These are phyloP conservation scores for Wickerhamomyces alni DNA, from an alignment of 805 yeast species.

Conservation along the genomic window DNA sequence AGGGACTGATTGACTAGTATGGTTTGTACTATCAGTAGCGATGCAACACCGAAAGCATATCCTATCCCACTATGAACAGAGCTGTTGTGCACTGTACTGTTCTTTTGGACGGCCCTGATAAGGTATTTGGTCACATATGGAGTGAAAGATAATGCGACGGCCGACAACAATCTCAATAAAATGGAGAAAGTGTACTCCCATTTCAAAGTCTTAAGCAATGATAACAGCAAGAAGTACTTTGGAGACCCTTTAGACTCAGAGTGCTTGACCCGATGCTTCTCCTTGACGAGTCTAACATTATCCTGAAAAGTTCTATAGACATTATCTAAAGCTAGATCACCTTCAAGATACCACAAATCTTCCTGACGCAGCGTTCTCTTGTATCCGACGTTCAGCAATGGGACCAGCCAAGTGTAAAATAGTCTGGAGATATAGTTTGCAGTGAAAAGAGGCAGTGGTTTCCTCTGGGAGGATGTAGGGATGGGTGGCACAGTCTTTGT, in stretches of 20 bases:
- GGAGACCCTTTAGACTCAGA: slow-evolving; percentile 27
- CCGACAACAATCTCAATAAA: slow-evolving; percentile 35
- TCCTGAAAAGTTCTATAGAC: slow-evolving; percentile 29
- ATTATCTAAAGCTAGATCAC: slow-evolving; percentile 31
- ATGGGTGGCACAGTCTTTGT: slow-evolving; percentile 37
- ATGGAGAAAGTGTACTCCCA: slow-evolving; percentile 33
- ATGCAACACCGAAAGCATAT: slow-evolving; percentile 61
- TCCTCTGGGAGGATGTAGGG: slow-evolving; percentile 42
- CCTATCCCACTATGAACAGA: slow-evolving; percentile 58
- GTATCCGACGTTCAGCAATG: slow-evolving; percentile 58
- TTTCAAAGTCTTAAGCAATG: slow-evolving; percentile 40
- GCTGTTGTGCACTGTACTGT: slow-evolving; percentile 31
- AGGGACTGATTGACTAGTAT: slow-evolving; percentile 56
- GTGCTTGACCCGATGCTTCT: slow-evolving; percentile 24
- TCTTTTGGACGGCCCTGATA: slow-evolving; percentile 42
- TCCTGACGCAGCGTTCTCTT: slow-evolving; percentile 58
- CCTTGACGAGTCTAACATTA: slow-evolving; percentile 25
- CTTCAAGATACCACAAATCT: slow-evolving; percentile 47
- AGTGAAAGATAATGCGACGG: slow-evolving; percentile 30
- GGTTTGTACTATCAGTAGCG: slow-evolving; percentile 43
- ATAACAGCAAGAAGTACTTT: slow-evolving; percentile 27
- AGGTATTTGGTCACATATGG: slow-evolving; percentile 47
- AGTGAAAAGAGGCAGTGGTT: slow-evolving; percentile 32
- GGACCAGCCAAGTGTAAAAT: slow-evolving; percentile 61
- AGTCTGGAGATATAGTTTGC: slow-evolving; percentile 33